Evolutionary conservation across 495 filamentous ascomycete species (phyloP), one percentile per base, ranked within the genome.

Genomic region (Penicillium malachiteum): DNA sequence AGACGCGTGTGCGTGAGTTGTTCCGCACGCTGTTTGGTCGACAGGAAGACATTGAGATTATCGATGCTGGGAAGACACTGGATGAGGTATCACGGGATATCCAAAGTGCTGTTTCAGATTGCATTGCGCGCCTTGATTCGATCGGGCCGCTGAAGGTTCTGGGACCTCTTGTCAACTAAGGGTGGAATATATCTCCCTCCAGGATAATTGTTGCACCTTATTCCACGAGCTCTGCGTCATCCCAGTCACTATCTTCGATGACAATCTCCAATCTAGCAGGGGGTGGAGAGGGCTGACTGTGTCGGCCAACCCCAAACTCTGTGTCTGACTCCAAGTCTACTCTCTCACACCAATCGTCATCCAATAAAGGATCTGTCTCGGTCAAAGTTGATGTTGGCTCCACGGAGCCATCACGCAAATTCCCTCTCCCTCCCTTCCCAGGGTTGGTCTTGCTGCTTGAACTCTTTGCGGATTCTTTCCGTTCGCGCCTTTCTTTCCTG

Each of bases 1-100:
- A 97, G 69, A 77, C 75, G 34, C 82, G 84, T 26, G 94, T 97
- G 34, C 76, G 90, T 35, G 81, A 86, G 56, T 60, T 92, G 34
- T 98, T 96, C 62, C 63, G 71, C 31, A 66, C 73, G 0, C 54
- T 82, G 12, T 69, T 80, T 32, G 63, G 69, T 41, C 58, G 67
- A 43, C 73, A 75, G 40, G 65, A 69, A 44, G 69, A 76, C 40
- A 70, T 78, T 12, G 56, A 50, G 16, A 53, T 73, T 1, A 69
- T 87, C 41, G 77, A 87, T 71, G 84, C 81, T 2, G 80, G 78
- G 3, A 66, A 66, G 17, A 51, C 79, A 0, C 71, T 86, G 39
- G 73, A 82, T 38, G 78, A 81, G 43, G 81, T 86, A 3, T 81
- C 87, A 26, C 75, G 77, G 52, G 75, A 83, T 54, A 84, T 92